Evolutionary conservation across 1,284 basidiomycete species (phyloP).

Genomic region (Irpex sp.): DNA sequence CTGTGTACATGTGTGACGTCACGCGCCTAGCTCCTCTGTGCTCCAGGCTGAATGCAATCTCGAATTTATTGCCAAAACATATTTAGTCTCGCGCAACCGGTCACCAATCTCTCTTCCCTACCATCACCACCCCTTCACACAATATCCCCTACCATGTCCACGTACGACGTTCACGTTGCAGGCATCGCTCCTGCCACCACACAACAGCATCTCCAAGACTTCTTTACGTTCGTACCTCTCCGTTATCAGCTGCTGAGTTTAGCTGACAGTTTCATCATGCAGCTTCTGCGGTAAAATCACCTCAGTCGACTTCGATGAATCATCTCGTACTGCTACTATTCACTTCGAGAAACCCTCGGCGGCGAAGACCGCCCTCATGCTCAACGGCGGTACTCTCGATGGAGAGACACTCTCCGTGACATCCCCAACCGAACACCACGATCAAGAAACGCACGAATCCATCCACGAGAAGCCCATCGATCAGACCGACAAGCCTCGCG

Average conservation of each 20-base stretch:
- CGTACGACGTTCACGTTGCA: conserved; percentile 38
- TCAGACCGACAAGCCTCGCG: conserved; percentile 80
- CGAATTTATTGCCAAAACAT: too few relatives aligned
- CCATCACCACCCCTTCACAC: background rate
- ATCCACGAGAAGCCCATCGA: conserved; percentile 44
- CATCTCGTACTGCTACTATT: conserved; percentile 46
- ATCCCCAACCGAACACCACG: conserved; percentile 58
- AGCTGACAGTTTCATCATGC: conserved; percentile 10
- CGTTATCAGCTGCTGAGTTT: conserved; percentile 4
- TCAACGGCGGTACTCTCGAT: conserved; percentile 72
- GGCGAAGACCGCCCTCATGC: conserved; percentile 78
- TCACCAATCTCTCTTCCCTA: background rate
- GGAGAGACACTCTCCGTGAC: conserved; percentile 57
- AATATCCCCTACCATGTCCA: conserved; percentile 5
- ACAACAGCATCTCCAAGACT: conserved; percentile 61
- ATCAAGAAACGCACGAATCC: conserved; percentile 34
- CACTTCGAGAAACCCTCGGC: conserved; percentile 75
- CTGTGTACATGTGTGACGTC: too few relatives aligned
- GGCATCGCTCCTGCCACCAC: conserved; percentile 59
- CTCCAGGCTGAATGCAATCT: too few relatives aligned
- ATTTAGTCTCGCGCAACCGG: background rate
- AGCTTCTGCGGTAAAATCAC: conserved; percentile 81
- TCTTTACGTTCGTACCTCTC: conserved; percentile 61
- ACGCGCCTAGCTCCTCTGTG: too few relatives aligned
- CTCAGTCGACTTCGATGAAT: conserved; percentile 51